Evolutionary conservation across 768 basidiomycete species (phyloP), one percentile per base, ranked within the genome.

Genomic region (Lactarius evosmus): DNA sequence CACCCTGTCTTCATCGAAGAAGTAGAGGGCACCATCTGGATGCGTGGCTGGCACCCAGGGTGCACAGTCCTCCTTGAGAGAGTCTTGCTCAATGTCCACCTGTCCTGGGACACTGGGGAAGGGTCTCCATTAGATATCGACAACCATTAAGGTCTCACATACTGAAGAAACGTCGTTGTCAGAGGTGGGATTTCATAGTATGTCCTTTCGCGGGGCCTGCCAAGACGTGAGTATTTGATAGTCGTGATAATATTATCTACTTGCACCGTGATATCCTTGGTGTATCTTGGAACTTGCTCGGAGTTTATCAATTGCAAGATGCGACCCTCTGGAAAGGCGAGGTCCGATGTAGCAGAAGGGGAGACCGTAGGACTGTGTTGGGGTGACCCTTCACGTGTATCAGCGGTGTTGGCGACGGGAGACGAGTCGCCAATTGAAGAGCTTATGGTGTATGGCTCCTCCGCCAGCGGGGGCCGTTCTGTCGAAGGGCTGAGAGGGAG

Each of bases 11-110:
- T 61, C 27, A 60, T 85, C 76, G 67, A 77, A 79, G 62, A 83
- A 88, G 69, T 87, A 88, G 16, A 81, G 76, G 30, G 78, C 79
- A 4, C 87, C 87, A 72, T 88, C 86, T 0, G 86, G 85, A 67
- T 88, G 87, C 2, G 76, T 72, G 36, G 75, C 74, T 0, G 78
- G 70, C 4, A 41, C 71, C 87, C 87, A 88, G 6, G 59, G 55
- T 6, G 3, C n/a, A 44, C 49, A 36, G 2, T 56, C 46, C 3
- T 56, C 14, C 49, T 16, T 33, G 30, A 22, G 14, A 8, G 55
- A 27, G 3, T 30, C 55, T 41, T 65, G 54, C 1, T 61, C 59
- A n/a, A n/a, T 6, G n/a, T 6, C 7, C 2, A 5, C 27, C n/a
- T 33, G 30, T 7, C 52, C 36, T 17, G n/a, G 1, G 17, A 27